Conservation (phyloP, 2,329 filamentous ascomycete genomes). For the Cercospora sp. region DNA sequence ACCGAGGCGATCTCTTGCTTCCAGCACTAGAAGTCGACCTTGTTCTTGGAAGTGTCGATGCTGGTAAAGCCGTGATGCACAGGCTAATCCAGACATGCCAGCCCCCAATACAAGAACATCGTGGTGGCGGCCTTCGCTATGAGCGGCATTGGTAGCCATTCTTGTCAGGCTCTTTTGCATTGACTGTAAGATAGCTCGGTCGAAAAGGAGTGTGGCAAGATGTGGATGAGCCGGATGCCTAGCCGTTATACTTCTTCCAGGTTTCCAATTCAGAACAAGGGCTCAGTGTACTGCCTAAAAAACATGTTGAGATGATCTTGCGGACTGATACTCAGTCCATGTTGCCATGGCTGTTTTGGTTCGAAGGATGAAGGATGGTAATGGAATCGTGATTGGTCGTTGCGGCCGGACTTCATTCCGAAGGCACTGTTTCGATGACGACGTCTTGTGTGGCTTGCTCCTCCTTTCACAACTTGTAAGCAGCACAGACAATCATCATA, state of each 20-base stretch:
- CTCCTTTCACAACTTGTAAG: neutral
- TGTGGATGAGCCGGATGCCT: neutral
- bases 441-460: neutral
- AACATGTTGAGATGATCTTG: neutral
- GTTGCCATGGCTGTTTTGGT: neutral
- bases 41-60: constrained; percentile 15
- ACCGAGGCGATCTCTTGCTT: constrained; percentile 30
- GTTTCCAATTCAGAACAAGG: neutral
- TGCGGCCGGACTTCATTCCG: neutral
- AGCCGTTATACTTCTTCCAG: neutral
- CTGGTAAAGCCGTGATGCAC: constrained; percentile 27
- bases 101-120: constrained; percentile 29
- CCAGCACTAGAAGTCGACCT: constrained; percentile 26
- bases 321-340: neutral
- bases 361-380: neutral
- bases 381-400: neutral
- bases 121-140: neutral
- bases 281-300: no score
- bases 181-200: neutral
- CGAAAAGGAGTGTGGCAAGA: neutral
- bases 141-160: constrained; percentile 7
- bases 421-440: neutral
- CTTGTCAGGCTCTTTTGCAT: constrained; percentile 7
- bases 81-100: constrained; percentile 30
- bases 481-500: neutral